Base-by-base conservation (phyloP, 495 filamentous ascomycete genomes). In the Penicillium atrosanguineum region DNA sequence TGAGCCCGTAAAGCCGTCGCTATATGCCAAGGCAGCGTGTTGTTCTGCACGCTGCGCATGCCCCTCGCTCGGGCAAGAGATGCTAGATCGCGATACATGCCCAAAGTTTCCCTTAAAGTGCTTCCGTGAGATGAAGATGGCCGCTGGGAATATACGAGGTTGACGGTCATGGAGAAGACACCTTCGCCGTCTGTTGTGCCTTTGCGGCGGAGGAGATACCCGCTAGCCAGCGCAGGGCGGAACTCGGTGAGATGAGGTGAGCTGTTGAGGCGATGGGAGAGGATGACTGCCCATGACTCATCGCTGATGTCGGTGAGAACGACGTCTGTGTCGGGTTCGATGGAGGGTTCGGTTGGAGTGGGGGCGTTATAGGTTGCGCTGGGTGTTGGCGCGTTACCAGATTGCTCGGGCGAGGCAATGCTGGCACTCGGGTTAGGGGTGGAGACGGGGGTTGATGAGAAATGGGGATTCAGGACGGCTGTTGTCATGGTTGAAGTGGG, bases 21-120 rank as follows among this genome's bases (percentile, higher is more conserved):
- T 55, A 97, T 77, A 78, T 97, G 91, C 87, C 89, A 93, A 20
- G 92, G 92, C 57, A 91, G 64, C 0, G 86, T 79, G 52, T 86
- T 85, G 21, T 67, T 70, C 43, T 83, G 83, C 18, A 76, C 74
- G 43, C 84, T 81, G 46, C 83, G 75, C 40, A 88, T 75, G 4
- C 89, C 88, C 54, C 85, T 80, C 25, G 82, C 79, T 49, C 86
- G 79, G 23, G 88, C 89, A 63, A 97, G 73, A 25, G 85, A 83
- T 0, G 82, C 85, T 51, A 97, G 65, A n/a, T 83, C 85, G 38
- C 89, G 72, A 69, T 90, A 96, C 72, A 85, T 83, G n/a, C 68
- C 71, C 53, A 96, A 65, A 49, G 88, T 81, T 55, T 96, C 91
- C 59, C 78, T 79, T 25, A 96, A 64, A 19, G 89, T 62, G 16